Conservation (phyloP, 1,284 basidiomycete species). For the Peniophora sp. region DNA sequence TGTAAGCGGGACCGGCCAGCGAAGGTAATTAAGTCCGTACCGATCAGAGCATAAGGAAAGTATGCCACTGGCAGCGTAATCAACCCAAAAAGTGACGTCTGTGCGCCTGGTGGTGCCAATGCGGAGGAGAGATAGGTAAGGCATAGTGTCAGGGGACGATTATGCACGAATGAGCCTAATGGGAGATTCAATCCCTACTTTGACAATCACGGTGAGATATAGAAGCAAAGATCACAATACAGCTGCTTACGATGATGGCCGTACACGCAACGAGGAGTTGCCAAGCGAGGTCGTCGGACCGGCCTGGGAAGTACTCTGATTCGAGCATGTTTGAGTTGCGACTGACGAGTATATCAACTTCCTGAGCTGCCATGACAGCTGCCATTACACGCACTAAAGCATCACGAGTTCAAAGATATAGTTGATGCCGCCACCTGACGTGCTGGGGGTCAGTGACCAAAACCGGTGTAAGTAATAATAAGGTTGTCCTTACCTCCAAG, state of each 20-base stretch:
- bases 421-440: slow-evolving; percentile 43
- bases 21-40: slow-evolving; percentile 2
- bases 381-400: slow-evolving; percentile 58
- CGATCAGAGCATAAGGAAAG: slow-evolving; percentile 71
- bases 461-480: too few relatives aligned
- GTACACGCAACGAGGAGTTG: slow-evolving; percentile 54
- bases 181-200: slow-evolving; percentile 57
- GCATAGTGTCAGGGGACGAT: slow-evolving; percentile 60
- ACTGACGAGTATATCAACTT: slow-evolving; percentile 30
- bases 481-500: slow-evolving; percentile 48
- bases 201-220: too few relatives aligned
- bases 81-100: slow-evolving; percentile 70
- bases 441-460: too few relatives aligned
- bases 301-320: slow-evolving; percentile 43
- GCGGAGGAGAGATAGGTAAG: slow-evolving; percentile 63
- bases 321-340: slow-evolving; percentile 62
- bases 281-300: slow-evolving; percentile 69
- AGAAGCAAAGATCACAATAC: slow-evolving; percentile 5
- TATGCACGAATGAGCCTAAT: slow-evolving; percentile 48
- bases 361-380: not conserved
- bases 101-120: slow-evolving; percentile 56
- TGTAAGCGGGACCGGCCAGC: not conserved
- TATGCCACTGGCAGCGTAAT: slow-evolving; percentile 64
- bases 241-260: slow-evolving; percentile 48
- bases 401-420: slow-evolving; percentile 72